phyloP scores from a whole-genome alignment of 371 early-diverging fungal genomes.

The Mortierella sp. region DNA sequence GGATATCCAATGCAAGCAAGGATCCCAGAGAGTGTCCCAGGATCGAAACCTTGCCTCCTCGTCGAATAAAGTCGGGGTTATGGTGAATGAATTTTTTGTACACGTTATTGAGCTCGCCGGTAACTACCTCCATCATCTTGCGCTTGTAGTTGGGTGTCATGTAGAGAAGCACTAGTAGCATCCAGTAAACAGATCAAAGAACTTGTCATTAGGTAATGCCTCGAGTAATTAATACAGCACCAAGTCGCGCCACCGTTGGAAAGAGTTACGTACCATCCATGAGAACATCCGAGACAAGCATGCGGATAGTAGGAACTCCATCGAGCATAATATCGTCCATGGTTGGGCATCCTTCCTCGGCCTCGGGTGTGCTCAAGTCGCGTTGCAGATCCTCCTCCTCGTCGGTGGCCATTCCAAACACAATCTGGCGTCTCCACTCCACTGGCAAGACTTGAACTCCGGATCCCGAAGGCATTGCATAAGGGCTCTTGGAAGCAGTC shows the following conservation, averaged over 20 bases:
- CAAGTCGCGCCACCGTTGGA: not conserved
- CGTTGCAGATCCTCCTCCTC: constrained; percentile 62
- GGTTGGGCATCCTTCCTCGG: constrained; percentile 73
- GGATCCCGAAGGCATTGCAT: constrained; percentile 39
- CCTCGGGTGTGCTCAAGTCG: constrained; percentile 67
- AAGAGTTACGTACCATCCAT: constrained; percentile 74
- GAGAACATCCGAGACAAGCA: constrained; percentile 84
- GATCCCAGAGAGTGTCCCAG: constrained; percentile 89
- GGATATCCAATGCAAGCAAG: constrained; percentile 82
- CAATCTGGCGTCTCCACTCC: constrained; percentile 85
- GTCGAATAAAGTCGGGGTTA: constrained; percentile 80
- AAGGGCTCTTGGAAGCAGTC: constrained; percentile 26
- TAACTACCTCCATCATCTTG: constrained; percentile 81
- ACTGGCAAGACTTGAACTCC: constrained; percentile 87
- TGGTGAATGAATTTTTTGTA: constrained; percentile 74
- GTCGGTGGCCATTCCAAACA: constrained; percentile 76
- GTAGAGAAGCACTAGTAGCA: constrained; percentile 77
- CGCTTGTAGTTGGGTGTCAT: constrained; percentile 86
- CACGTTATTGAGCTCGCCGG: constrained; percentile 80
- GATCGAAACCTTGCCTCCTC: constrained; percentile 78
- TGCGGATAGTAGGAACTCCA: constrained; percentile 85
- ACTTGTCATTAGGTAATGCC: not conserved
- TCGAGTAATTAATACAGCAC: not conserved
- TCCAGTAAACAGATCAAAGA: not conserved
- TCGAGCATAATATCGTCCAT: constrained; percentile 84